Evolutionary conservation across 2,329 filamentous ascomycete genomes (phyloP).

Genomic region (Aspergillus aculeatinus): DNA sequence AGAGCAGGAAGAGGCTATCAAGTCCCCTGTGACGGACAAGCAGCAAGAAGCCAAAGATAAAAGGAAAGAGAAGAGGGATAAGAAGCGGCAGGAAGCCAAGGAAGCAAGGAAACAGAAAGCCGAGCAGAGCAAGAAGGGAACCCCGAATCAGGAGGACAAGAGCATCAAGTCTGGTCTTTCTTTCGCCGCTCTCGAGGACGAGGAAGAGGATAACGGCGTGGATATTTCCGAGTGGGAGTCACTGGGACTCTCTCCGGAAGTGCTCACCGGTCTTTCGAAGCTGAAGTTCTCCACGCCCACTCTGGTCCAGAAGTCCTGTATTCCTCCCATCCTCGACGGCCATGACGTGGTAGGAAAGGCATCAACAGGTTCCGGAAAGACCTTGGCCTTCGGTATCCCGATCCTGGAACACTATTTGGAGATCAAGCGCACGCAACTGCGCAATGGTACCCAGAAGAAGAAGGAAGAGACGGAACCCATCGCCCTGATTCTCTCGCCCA

Average conservation of each 20-base stretch:
- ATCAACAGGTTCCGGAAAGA: constrained; percentile 94
- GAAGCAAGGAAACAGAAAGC: constrained; percentile 29
- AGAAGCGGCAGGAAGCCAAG: constrained; percentile 18
- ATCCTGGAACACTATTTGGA: constrained; percentile 82
- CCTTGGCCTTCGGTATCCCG: constrained; percentile 88
- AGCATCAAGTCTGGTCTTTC: constrained; percentile 35
- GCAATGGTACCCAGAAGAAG: constrained; percentile 39
- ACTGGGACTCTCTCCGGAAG: constrained; percentile 69
- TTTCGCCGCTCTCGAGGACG: constrained; percentile 40
- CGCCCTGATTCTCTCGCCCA: constrained; percentile 84
- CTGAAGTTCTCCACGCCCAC: constrained; percentile 81
- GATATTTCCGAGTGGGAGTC: constrained; percentile 73
- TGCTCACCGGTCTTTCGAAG: constrained; percentile 72
- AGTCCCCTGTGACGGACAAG: constrained; percentile 24
- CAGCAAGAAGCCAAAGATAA: constrained; percentile 28
- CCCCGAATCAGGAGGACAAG: constrained; percentile 34
- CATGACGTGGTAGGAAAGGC: constrained; percentile 95
- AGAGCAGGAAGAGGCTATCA: constrained; percentile 15
- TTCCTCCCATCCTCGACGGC: constrained; percentile 78
- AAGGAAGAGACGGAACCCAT: constrained; percentile 54
- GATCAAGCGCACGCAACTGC: constrained; percentile 28
- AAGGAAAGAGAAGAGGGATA: constrained; percentile 25
- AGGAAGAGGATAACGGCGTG: constrained; percentile 60
- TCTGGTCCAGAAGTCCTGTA: constrained; percentile 73
- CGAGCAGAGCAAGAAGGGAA: constrained; percentile 29